Evolutionary conservation across 2,329 filamentous ascomycete species (phyloP).

Genomic region (Exophiala sp.): DNA sequence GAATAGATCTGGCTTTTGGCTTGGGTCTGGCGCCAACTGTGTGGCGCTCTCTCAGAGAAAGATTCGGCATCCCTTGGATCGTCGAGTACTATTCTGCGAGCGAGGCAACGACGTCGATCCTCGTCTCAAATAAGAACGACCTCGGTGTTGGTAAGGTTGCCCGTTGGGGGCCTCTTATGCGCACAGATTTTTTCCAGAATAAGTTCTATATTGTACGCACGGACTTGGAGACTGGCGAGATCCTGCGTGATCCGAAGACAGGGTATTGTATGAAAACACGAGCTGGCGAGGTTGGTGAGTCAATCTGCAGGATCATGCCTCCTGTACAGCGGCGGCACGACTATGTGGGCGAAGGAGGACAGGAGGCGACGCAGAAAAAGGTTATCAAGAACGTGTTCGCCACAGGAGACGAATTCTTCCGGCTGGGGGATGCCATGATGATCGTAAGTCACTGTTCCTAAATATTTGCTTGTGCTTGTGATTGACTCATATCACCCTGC

Average conservation of each 20-base stretch:
- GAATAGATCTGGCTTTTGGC: slow-evolving; percentile 16
- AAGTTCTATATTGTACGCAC: slow-evolving; percentile 43
- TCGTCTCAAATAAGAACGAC: slow-evolving; percentile 41
- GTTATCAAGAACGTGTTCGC: slow-evolving; percentile 68
- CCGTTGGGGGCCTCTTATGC: slow-evolving; percentile 41
- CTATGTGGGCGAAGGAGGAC: slow-evolving; percentile 35
- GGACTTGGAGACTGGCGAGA: slow-evolving; percentile 41
- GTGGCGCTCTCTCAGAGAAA: slow-evolving; percentile 23
- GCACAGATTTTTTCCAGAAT: slow-evolving; percentile 36
- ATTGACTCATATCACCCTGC: slow-evolving; percentile 33
- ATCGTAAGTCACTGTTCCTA: slow-evolving; percentile 14
- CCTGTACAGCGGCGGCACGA: slow-evolving; percentile 19
- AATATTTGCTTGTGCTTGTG: neutral
- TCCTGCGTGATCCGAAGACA: slow-evolving; percentile 59
- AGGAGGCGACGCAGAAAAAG: slow-evolving; percentile 68
- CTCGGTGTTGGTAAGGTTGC: slow-evolving; percentile 45
- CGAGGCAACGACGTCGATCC: slow-evolving; percentile 45
- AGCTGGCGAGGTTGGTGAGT: slow-evolving; percentile 69
- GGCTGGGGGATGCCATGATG: slow-evolving; percentile 72
- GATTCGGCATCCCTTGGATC: slow-evolving; percentile 45
- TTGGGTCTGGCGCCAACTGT: slow-evolving; percentile 17
- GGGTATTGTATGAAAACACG: slow-evolving; percentile 62
- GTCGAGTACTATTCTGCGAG: slow-evolving; percentile 49
- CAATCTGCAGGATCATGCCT: slow-evolving; percentile 57
- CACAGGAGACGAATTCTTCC: slow-evolving; percentile 76